Conservation (phyloP, 2,329 filamentous ascomycete genomes). For the Trichoderma guizhouense region DNA sequence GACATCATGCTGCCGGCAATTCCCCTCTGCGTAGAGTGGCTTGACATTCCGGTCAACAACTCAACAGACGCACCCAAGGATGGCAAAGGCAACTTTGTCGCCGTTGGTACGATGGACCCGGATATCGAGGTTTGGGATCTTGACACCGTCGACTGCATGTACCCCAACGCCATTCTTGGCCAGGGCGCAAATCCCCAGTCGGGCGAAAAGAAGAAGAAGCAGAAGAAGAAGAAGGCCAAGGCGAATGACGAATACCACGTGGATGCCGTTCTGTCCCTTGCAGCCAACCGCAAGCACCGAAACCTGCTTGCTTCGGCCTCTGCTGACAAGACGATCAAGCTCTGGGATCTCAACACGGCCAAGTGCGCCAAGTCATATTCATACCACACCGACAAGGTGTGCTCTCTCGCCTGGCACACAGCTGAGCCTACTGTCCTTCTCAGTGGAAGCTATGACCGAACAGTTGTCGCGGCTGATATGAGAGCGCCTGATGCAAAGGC, state of each 20-base stretch:
- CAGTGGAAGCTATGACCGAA: slow-evolving; percentile 92
- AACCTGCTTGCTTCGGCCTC: slow-evolving; percentile 94
- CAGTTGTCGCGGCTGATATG: slow-evolving; percentile 94
- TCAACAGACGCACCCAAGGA: slow-evolving; percentile 55
- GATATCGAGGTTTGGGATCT: slow-evolving; percentile 99
- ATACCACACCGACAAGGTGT: slow-evolving; percentile 97
- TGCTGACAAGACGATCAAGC: slow-evolving; percentile 93
- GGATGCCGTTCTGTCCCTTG: slow-evolving; percentile 85
- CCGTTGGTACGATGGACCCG: slow-evolving; percentile 94
- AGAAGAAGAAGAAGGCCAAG: slow-evolving; percentile 87
- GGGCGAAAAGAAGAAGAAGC: slow-evolving; percentile 65
- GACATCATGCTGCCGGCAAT: slow-evolving; percentile 99
- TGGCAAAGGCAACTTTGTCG: slow-evolving; percentile 82
- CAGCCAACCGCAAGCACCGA: slow-evolving; percentile 88
- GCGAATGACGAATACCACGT: slow-evolving; percentile 91
- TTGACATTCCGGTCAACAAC: slow-evolving; percentile 86
- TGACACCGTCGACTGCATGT: slow-evolving; percentile 95
- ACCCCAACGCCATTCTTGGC: slow-evolving; percentile 92
- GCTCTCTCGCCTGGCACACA: slow-evolving; percentile 90
- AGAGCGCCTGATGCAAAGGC: slow-evolving; percentile 78
- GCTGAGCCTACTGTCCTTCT: slow-evolving; percentile 83
- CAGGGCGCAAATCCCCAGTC: slow-evolving; percentile 57
- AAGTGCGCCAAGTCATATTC: slow-evolving; percentile 94
- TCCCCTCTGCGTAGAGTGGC: slow-evolving; percentile 91
- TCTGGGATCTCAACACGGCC: slow-evolving; percentile 92